Evolutionary conservation across 495 filamentous ascomycete genomes (phyloP), one percentile per base, ranked within the genome.

Genomic region (Beverwykella pulmonaria): DNA sequence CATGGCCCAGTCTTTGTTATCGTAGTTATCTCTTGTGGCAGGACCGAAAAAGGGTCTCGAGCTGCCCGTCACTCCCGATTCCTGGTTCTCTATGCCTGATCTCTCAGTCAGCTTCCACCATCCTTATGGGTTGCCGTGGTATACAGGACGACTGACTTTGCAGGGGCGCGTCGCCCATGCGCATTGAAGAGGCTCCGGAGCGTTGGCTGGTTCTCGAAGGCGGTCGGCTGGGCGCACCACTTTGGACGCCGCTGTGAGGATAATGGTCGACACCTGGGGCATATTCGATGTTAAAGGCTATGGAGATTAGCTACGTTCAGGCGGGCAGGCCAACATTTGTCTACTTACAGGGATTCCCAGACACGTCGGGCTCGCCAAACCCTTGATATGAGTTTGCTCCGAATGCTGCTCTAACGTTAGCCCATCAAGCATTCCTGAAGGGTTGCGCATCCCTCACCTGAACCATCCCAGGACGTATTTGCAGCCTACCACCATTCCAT

Each of bases 1-100:
- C 83, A 97, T 80, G n/a, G 87, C 89, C 92, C 92, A 96, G 32
- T 84, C 74, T 41, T 78, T 80, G n/a, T 83, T 77, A 39, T 93
- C 86, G 71, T 95, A 95, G 54, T 89, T 19, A 17, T 82, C 80
- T 20, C 85, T 82, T n/a, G 82, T 91, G 1, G 92, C 91, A 27
- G 88, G 89, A 5, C 86, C 85, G 76, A 96, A 93, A 65, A 67
- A 58, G 71, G 75, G 70, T 10, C 63, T 63, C 9, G 63, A 55
- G 20, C 20, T 46, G 23, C 72, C 72, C 15, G 81, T 83, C 32
- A 88, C 80, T 14, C 87, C 87, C 26, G 75, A 83, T 74, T 89
- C 86, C 72, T 88, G 86, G 48, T 29, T 67, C 34, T 71, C 69
- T 12, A 59, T 77, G 63, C 66, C 66, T 69, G 49, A 23, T 29